Base-by-base conservation (phyloP, 495 filamentous ascomycete genomes). In the Podospora comata region DNA sequence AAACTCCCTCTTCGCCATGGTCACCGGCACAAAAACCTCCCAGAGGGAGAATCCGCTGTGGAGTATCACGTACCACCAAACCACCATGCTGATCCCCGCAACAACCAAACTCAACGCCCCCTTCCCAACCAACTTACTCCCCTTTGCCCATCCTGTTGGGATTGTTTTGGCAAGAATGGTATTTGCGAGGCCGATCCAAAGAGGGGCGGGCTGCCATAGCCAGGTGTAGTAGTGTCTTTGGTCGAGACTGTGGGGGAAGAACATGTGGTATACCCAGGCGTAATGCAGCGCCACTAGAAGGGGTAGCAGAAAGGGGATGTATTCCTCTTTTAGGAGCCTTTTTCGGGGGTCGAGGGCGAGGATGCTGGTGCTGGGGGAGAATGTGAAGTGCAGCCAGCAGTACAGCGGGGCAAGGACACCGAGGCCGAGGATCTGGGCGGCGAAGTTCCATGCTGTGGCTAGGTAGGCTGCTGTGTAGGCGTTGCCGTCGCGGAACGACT, bases 31-130 rank as follows among this genome's bases (percentile, higher is more conserved):
- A 58, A 58, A 58, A 20, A 23, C 23, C 55, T 26, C 55, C 23
- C 55, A 9, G 2, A 48, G 39, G 6, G 5, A 6, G 13, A 48
- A 48, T 11, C 13, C 39, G 13, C 39, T 48, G 6, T 48, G 9
- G 5, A 48, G 9, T 11, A 48, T 48, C 39, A 48, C 39, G 13
- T 48, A 48, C 39, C 39, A 48, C 56, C 56, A 58, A n/a, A 20
- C n/a, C 56, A 16, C 19, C n/a, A 58, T 58, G 3, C 6, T 15
- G 3, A 27, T 20, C 56, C 56, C 56, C 56, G 4, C n/a, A 7
- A 27, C 56, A 20, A 58, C 23, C n/a, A 58, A 58, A 58, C 56
- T 58, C 19, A 58, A 58, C n/a, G 11, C 56, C n/a, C n/a, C 56
- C 19, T 9, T 18, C 56, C 16, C 15, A 20, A 58, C 15, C 56